Evolutionary conservation across 2,329 filamentous ascomycete species (phyloP), one percentile per base, ranked within the genome.

Genomic region (Aspergillus carbonarius): DNA sequence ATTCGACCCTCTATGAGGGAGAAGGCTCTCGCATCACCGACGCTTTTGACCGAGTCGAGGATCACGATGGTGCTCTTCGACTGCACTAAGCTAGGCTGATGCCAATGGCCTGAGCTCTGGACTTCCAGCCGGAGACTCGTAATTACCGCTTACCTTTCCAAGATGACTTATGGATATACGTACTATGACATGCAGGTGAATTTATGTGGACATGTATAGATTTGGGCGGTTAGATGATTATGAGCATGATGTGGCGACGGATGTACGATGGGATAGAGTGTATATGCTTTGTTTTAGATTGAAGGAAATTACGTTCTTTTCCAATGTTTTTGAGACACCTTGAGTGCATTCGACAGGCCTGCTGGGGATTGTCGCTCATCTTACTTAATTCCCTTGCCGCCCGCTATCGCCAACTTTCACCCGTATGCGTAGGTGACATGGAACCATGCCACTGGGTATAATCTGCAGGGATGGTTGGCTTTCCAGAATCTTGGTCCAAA

Each of bases 11-110:
- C 3, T 71, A 66, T 10, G 70, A 72, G 40, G 70, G 70, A 18
- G 65, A 69, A 13, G 70, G 69, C 18, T 72, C 70, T n/a, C 69
- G 68, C n/a, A 55, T 72, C 52, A 57, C 68, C 2, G 65, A 70
- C 51, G 65, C 64, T 7, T 49, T 72, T 15, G 66, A 65, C 37
- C 69, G 68, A 32, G 60, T 25, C 2, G 68, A 65, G 47, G 60
- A 63, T 25, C 61, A 57, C 12, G 55, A 68, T 10, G 65, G 64
- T 6, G 57, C 60, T 39, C 66, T 70, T 34, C 66, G 62, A 32
- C 47, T 70, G 50, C 59, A 68, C 32, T 68, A 47, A 65, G 55
- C 54, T 55, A 9, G 5, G 12, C 37, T 46, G 3, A 23, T 57
- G n/a, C 9, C 39, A 0, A 18, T 42, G 39, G n/a, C n/a, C n/a